Conservation (phyloP, 139 green algal genomes). For the Ostreobium quekettii region DNA sequence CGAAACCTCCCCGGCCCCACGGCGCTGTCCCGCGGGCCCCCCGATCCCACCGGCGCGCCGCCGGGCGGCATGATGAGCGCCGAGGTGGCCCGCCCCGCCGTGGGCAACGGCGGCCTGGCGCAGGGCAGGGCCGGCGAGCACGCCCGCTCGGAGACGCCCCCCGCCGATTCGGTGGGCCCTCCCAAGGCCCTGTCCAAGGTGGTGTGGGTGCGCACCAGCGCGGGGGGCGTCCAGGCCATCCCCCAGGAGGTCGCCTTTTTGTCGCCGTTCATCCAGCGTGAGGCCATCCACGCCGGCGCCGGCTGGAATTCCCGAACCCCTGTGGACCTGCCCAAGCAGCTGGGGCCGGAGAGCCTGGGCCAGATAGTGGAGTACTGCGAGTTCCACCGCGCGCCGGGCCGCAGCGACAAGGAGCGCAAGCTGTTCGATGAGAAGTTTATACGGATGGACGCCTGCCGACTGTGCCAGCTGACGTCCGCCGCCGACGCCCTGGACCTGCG, state of each 20-base stretch:
- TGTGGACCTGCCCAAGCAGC: constrained; percentile 51
- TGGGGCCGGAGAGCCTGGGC: constrained; percentile 28
- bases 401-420: constrained; percentile 67
- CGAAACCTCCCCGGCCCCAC: too few species aligned
- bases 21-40: too few species aligned
- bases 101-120: too few species aligned
- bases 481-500: constrained; percentile 58
- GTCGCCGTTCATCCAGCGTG: constrained; percentile 38
- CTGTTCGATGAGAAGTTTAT: constrained; percentile 64
- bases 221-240: not conserved
- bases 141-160: not conserved
- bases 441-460: constrained; percentile 39
- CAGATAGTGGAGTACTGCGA: constrained; percentile 50
- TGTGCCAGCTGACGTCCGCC: constrained; percentile 63
- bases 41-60: too few species aligned
- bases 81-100: too few species aligned
- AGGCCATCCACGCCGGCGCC: constrained; percentile 35
- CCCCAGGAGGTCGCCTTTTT: constrained; percentile 28
- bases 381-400: constrained; percentile 41
- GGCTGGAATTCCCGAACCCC: constrained; percentile 29
- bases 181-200: not conserved
- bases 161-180: not conserved
- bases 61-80: too few species aligned
- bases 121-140: too few species aligned
- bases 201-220: not conserved